phyloP scores from a whole-genome alignment of 805 yeast species.

The Starmerella khaoyaiensis region DNA sequence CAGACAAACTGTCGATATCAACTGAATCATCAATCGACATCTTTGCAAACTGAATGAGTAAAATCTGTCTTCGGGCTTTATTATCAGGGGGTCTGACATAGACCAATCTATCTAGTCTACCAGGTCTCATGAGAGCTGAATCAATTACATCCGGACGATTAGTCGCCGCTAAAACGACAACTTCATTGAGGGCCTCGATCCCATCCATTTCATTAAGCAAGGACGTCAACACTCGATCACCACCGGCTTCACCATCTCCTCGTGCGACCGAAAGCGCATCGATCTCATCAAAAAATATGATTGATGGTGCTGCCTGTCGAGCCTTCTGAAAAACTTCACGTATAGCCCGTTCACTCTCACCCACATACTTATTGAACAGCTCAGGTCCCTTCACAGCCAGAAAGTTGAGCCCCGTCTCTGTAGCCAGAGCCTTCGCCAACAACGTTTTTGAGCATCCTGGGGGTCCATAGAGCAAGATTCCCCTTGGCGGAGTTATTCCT shows the following conservation, averaged over 20 bases:
- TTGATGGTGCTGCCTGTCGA: slow-evolving; percentile 86
- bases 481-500: slow-evolving; percentile 86
- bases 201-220: slow-evolving; percentile 93
- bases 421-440: slow-evolving; percentile 89
- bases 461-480: slow-evolving; percentile 88
- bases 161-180: slow-evolving; percentile 89
- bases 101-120: slow-evolving; percentile 83
- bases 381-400: slow-evolving; percentile 96
- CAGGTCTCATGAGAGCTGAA: slow-evolving; percentile 87
- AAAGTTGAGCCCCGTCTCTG: slow-evolving; percentile 88
- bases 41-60: slow-evolving; percentile 52
- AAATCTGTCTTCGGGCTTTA: slow-evolving; percentile 66
- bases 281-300: slow-evolving; percentile 90
- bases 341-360: slow-evolving; percentile 88
- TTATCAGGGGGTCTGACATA: slow-evolving; percentile 87
- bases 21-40: slow-evolving; percentile 45
- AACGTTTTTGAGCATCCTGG: slow-evolving; percentile 96
- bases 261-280: slow-evolving; percentile 83
- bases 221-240: slow-evolving; percentile 79
- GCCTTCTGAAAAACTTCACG: slow-evolving; percentile 89
- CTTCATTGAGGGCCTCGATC: slow-evolving; percentile 87
- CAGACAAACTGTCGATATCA: slow-evolving; percentile 43
- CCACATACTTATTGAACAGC: slow-evolving; percentile 85
- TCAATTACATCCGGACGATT: slow-evolving; percentile 90
- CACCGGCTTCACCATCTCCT: slow-evolving; percentile 43